Evolutionary conservation across 1,139 yeast species (phyloP).

Genomic region (Candida sanyaensis): DNA sequence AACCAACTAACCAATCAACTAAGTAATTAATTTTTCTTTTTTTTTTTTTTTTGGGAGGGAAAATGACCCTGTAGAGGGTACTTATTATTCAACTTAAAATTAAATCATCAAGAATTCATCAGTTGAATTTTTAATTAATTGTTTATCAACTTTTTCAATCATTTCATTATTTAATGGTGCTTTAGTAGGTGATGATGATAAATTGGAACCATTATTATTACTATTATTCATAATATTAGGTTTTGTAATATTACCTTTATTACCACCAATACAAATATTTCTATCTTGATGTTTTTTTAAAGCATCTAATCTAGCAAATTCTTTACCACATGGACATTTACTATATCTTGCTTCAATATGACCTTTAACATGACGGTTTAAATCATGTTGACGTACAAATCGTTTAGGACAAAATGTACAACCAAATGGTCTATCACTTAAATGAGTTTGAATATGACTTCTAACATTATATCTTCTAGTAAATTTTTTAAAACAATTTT

Average conservation of each 20-base stretch:
- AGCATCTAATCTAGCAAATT: conserved; percentile 88
- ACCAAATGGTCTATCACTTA: conserved; percentile 86
- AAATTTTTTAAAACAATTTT: conserved; percentile 81
- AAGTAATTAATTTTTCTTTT: too few relatives aligned
- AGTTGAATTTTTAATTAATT: background rate
- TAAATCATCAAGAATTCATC: conserved; percentile 3
- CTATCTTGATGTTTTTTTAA: conserved; percentile 77
- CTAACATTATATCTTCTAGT: conserved; percentile 92
- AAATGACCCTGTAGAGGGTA: too few relatives aligned
- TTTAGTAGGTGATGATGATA: conserved; percentile 1
- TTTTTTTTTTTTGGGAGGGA: too few relatives aligned
- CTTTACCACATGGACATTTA: conserved; percentile 88
- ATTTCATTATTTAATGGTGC: background rate
- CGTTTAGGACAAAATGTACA: conserved; percentile 65
- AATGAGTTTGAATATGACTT: conserved; percentile 95
- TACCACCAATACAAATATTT: conserved; percentile 76
- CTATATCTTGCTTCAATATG: conserved; percentile 74
- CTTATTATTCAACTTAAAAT: background rate
- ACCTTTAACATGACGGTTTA: conserved; percentile 86
- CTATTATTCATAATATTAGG: conserved; percentile 18
- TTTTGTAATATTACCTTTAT: conserved; percentile 27
- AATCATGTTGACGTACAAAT: conserved; percentile 89
- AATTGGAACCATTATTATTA: background rate
- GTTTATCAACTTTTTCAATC: conserved; percentile 3
- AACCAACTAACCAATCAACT: too few relatives aligned